Percentiles rank a stretch among this genome's conserved stretches.
These are phyloP conservation scores for Scedosporium apiospermum DNA, from an alignment of 2,329 filamentous ascomycete genomes.

Conservation along the genomic window DNA sequence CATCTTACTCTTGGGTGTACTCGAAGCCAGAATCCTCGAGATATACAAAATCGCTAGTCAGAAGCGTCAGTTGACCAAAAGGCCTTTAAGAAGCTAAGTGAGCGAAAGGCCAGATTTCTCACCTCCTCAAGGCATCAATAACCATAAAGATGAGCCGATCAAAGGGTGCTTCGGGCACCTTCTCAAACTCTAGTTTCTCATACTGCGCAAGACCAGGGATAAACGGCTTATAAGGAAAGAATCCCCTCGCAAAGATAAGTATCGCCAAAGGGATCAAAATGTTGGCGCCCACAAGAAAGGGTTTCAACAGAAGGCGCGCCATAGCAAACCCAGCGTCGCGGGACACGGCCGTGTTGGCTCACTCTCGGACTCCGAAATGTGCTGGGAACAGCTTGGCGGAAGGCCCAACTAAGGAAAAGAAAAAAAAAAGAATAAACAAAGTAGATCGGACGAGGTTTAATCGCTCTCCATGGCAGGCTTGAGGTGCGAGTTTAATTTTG, in stretches of 20 bases:
- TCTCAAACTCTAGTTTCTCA: constrained; percentile 40
- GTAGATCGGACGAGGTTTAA: background rate
- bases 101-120: background rate
- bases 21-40: constrained; percentile 68
- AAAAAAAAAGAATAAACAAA: too few relatives aligned
- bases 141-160: constrained; percentile 95
- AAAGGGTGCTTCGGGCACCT: constrained; percentile 60
- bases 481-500: background rate
- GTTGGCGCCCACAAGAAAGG: constrained; percentile 44
- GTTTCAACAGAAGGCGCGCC: background rate
- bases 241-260: constrained; percentile 73
- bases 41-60: constrained; percentile 81
- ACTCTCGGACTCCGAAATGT: background rate
- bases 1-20: constrained; percentile 72
- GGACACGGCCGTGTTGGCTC: too few relatives aligned
- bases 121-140: constrained; percentile 88
- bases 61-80: constrained; percentile 11
- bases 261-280: constrained; percentile 67
- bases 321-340: background rate
- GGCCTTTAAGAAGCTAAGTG: too few relatives aligned
- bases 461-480: background rate
- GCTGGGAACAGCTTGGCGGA: background rate
- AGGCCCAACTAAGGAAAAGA: background rate
- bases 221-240: constrained; percentile 96
- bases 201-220: constrained; percentile 73